A percentile compares a stretch with the other conserved stretches of the same genome.
phyloP scores from a whole-genome alignment of 2,329 filamentous ascomycete genomes.

The Botrytis elliptica region DNA sequence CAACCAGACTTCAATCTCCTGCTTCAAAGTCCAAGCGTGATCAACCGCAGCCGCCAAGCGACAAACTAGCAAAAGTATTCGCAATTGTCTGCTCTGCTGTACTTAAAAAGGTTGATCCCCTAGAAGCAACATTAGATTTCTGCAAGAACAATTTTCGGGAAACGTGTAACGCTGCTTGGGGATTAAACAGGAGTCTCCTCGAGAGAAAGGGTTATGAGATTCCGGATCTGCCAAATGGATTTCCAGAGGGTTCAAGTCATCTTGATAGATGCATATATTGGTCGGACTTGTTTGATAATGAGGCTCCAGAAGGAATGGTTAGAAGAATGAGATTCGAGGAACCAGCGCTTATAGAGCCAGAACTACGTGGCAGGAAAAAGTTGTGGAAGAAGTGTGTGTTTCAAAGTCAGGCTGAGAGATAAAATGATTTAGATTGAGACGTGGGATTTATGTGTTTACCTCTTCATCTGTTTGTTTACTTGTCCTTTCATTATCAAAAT shows the following conservation, averaged over 20 bases:
- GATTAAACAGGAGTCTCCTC: background rate
- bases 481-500: background rate
- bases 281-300: background rate
- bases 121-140: background rate
- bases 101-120: background rate
- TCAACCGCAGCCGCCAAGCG: background rate
- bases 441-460: background rate
- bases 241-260: background rate
- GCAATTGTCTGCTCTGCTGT: background rate
- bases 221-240: background rate
- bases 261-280: background rate
- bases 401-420: background rate
- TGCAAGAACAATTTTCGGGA: background rate
- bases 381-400: background rate
- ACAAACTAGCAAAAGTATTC: background rate
- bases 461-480: background rate
- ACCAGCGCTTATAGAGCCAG: background rate
- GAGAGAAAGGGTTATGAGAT: background rate
- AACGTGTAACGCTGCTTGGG: background rate
- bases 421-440: background rate
- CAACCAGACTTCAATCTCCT: background rate
- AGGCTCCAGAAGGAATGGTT: background rate
- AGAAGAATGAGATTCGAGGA: background rate
- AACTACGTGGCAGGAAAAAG: background rate
- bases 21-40: background rate